Evolutionary conservation across 2,329 filamentous ascomycete species (phyloP), one percentile per base, ranked within the genome.

Genomic region (Epichloe gansuensis): DNA sequence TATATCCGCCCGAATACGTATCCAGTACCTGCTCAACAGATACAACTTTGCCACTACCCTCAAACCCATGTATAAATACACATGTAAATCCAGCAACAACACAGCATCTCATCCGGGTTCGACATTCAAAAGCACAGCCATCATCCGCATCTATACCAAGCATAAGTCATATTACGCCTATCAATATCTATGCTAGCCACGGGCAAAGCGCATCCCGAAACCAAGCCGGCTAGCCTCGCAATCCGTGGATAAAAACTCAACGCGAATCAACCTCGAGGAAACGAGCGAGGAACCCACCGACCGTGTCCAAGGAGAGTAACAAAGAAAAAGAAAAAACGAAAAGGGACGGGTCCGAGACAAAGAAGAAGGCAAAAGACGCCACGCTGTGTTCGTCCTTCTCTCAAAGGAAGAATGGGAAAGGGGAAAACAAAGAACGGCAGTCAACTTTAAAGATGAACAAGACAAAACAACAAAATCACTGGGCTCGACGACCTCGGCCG

Each of bases 401-500:
- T 21, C 17, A 44, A 45, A n/a, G 43, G 3, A 28, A 25, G 23
- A 25, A 45, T 17, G 17, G n/a, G 13, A 4, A 25, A 11, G 4
- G 15, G 13, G 4, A 3, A 42, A n/a, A 13, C 34, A 50, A 42
- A 2, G 9, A n/a, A 3, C 8, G 21, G 8, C 35, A 38, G 28
- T 47, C 3, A 13, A 46, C 13, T 7, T 13, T 8, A 3, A 31
- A 3, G 11, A 1, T 9, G 28, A 31, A 31, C 28, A 4, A 31
- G 28, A 31, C 28, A 9, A 31, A 9, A 11, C 28, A 31, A 31
- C 28, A 31, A 3, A 31, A 48, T 52, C 34, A 39, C 25, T 49
- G 38, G 21, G 35, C 64, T 60, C 69, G 69, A 50, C 70, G 66
- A 49, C 68, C 63, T 61, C 72, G 73, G 48, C 76, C 76, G 50